Conservation (phyloP, 257 asterid genomes). For the Salvia hispanica region DNA sequence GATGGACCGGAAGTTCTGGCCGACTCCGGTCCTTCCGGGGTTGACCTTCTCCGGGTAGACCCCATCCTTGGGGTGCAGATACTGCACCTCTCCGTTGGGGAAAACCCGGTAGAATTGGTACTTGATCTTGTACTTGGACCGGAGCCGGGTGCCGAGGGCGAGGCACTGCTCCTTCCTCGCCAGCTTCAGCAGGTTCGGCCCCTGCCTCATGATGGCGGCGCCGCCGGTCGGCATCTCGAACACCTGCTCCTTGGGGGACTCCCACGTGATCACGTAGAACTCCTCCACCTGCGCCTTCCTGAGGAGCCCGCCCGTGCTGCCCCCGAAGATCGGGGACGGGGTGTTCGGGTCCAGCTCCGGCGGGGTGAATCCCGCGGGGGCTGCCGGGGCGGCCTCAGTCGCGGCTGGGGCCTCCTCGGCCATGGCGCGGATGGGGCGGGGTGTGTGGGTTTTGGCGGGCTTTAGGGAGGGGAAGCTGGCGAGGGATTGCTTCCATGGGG, state of each 20-base stretch:
- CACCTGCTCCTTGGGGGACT: slow-evolving; percentile 89
- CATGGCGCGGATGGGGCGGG: slow-evolving; percentile 65
- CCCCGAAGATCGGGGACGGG: slow-evolving; percentile 94
- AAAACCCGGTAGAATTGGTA: slow-evolving; percentile 89
- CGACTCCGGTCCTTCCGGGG: slow-evolving; percentile 82
- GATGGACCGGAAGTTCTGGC: slow-evolving; percentile 67
- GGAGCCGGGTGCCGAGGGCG: slow-evolving; percentile 77
- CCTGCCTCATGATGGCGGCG: slow-evolving; percentile 92
- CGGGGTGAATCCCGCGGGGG: slow-evolving; percentile 90
- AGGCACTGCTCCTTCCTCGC: slow-evolving; percentile 93
- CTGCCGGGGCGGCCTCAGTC: slow-evolving; percentile 34
- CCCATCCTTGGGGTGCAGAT: slow-evolving; percentile 95
- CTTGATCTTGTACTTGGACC: slow-evolving; percentile 90
- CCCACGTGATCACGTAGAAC: slow-evolving; percentile 94
- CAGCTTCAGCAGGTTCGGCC: slow-evolving; percentile 79
- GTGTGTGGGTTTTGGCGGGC: slow-evolving; percentile 32
- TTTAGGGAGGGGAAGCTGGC: slow-evolving; percentile 48
- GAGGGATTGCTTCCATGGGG: slow-evolving; percentile 64
- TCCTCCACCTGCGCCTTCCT: slow-evolving; percentile 94
- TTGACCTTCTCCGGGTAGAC: slow-evolving; percentile 97
- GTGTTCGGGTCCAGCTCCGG: slow-evolving; percentile 90
- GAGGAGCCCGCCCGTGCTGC: slow-evolving; percentile 90
- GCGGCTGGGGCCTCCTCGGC: slow-evolving; percentile 56
- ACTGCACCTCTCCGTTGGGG: slow-evolving; percentile 94
- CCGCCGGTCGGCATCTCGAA: slow-evolving; percentile 99